phyloP scores from a whole-genome alignment of 352 stramenopile genomes.

The Phytophthora syringae region DNA sequence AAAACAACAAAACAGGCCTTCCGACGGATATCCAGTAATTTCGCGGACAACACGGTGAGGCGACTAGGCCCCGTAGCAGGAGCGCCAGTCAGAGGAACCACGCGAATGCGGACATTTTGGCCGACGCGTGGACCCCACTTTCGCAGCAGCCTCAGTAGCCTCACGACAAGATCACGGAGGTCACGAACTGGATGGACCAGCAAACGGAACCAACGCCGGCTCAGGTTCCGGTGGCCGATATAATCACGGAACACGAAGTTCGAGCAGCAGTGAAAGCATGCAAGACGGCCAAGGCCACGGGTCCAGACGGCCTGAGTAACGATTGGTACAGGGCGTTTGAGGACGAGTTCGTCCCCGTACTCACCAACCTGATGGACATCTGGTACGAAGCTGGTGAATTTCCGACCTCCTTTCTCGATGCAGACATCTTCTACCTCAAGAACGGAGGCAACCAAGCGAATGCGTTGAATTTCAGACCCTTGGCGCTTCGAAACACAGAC shows the following conservation, averaged over 20 bases:
- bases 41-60: no score
- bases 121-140: no score
- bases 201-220: no score
- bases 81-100: no score
- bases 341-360: not conserved
- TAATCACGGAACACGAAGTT: not conserved
- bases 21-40: no score
- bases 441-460: not conserved
- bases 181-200: no score
- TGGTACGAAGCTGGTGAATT: not conserved
- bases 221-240: no score
- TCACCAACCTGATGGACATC: not conserved
- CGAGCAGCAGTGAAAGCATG: not conserved
- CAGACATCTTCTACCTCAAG: not conserved
- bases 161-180: no score
- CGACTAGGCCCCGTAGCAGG: no score
- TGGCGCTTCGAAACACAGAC: not conserved
- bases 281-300: not conserved
- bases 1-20: no score
- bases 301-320: not conserved
- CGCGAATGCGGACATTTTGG: no score
- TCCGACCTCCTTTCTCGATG: not conserved
- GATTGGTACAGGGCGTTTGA: not conserved
- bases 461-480: not conserved
- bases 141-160: no score